Base-by-base conservation (phyloP, 352 stramenopile species). In the Phytophthora vignae region DNA sequence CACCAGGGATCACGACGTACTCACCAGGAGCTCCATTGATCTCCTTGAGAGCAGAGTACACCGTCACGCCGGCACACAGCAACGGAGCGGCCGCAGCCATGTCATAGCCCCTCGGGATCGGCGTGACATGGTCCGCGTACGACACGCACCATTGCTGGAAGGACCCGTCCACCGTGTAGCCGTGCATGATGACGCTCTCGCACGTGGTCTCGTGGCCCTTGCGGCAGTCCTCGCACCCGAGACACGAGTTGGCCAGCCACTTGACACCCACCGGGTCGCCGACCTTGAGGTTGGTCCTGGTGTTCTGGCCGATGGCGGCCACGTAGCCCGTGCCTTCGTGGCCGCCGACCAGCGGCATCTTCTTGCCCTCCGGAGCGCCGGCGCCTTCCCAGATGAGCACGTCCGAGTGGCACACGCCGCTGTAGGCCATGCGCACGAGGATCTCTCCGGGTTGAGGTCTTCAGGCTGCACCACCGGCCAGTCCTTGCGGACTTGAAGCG, bases 51-150 rank as follows among this genome's bases (percentile, higher is more conserved):
- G 92, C 90, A 31, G 79, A 89, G 64, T 93, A 98, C 6, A 83
- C 81, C 0, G 92, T 98, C 31, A 97, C 82, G 15, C 92, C 92
- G 9, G 91, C 90, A 74, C 93, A 98, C 12, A 98, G 77, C 22
- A 98, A 63, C 4, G 89, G 80, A 40, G 81, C 90, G 9, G 83
- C 85, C 4, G 60, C 74, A 6, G 71, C 64, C 44, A 90, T 72
- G 1, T 76, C 60, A 25, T 94, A 69, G 19, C 69, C 76, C 11
- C 83, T 69, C 1, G 90, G 90, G 70, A 97, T 87, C 25, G 84
- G 83, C n/a, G 88, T 89, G 52, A 97, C 90, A 52, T 83, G 75
- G 58, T 91, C 74, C 6, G 77, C 78, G 67, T 96, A 97, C 44
- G 85, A 91, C 46, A 92, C 87, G 36, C 72, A 84, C 76, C 75